Evolutionary conservation across 129 eudicot genomes (phyloP), one percentile per base, ranked within the genome.

Genomic region (Tagetes patula): DNA sequence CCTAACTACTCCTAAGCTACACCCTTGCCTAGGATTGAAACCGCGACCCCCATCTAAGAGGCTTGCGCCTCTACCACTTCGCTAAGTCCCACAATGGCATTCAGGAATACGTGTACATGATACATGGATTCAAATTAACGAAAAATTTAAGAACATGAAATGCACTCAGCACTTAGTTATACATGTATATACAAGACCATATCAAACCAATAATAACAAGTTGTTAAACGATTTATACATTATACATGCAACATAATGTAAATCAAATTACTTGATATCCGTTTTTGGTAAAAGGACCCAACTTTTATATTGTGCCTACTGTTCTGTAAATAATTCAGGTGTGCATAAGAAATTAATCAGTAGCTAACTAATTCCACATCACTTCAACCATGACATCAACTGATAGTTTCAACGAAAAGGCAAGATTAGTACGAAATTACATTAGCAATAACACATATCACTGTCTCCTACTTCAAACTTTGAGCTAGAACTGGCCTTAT

Each of bases 351-450:
- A 30, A 6, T 1, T 48, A 63, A 37, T 37, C 10, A 60, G 7
- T 3, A 9, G 7, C 47, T 31, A 8, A 61, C 60, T 60, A 42
- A 40, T 54, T 56, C 42, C 43, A 33, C 41, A 58, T 46, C 6
- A 54, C 70, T 49, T 33, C 79, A 63, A 39, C 39, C 71, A 49
- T n/a, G 11, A 52, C 43, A 37, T 50, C 72, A 74, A 49, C 59
- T 60, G 39, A 61, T 42, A 48, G 10, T 48, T 49, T 49, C 52
- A 50, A 42, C 72, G 11, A 64, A 49, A 63, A 36, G 14, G 41
- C 33, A 60, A 10, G 0, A 34, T 11, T 53, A 72, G 2, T 50
- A n/a, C 58, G 34, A 34, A 59, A 60, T 31, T 10, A 48, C 59
- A 34, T 46, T 20, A 74, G 6, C 9, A 38, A 9, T 52, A 45